Conservation (phyloP, 2,329 filamentous ascomycete species). For the Diaporthe caulivora region DNA sequence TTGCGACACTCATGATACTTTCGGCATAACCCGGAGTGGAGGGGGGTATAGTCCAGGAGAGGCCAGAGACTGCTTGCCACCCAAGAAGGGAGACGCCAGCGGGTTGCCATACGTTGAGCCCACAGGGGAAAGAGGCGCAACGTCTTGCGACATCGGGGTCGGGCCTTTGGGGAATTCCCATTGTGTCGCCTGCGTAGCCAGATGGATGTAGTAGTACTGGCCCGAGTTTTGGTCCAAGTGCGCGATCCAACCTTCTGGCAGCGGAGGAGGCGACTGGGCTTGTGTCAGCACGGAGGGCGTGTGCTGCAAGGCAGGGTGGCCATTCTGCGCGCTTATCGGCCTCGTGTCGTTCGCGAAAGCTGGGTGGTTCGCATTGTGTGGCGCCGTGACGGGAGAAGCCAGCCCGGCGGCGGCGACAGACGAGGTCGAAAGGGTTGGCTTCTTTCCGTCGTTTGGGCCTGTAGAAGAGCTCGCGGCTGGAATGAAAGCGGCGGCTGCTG, state of each 20-base stretch:
- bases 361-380: slow-evolving; percentile 78
- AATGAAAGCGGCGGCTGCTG: slow-evolving; percentile 36
- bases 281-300: slow-evolving; percentile 59
- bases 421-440: slow-evolving; percentile 42
- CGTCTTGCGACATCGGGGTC: slow-evolving; percentile 87
- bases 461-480: slow-evolving; percentile 41
- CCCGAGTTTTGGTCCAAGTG: slow-evolving; percentile 96
- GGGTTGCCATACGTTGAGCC: slow-evolving; percentile 82
- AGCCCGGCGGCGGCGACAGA: slow-evolving; percentile 48
- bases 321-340: slow-evolving; percentile 59
- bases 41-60: slow-evolving; percentile 84
- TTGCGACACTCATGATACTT: slow-evolving; percentile 85
- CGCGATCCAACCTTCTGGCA: slow-evolving; percentile 98
- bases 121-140: slow-evolving; percentile 85
- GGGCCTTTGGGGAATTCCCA: slow-evolving; percentile 99
- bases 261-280: slow-evolving; percentile 87
- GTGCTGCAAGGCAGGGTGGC: slow-evolving; percentile 59
- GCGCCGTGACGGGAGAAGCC: slow-evolving; percentile 56
- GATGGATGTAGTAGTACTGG: slow-evolving; percentile 98
- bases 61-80: slow-evolving; percentile 75
- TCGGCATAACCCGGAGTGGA: slow-evolving; percentile 87
- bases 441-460: slow-evolving; percentile 44
- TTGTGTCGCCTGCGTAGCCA: slow-evolving; percentile 94
- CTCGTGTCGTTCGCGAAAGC: slow-evolving; percentile 90
- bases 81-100: slow-evolving; percentile 76